Evolutionary conservation across 805 yeast species (phyloP).

Genomic region (Sugiyamaella mastotermitis): DNA sequence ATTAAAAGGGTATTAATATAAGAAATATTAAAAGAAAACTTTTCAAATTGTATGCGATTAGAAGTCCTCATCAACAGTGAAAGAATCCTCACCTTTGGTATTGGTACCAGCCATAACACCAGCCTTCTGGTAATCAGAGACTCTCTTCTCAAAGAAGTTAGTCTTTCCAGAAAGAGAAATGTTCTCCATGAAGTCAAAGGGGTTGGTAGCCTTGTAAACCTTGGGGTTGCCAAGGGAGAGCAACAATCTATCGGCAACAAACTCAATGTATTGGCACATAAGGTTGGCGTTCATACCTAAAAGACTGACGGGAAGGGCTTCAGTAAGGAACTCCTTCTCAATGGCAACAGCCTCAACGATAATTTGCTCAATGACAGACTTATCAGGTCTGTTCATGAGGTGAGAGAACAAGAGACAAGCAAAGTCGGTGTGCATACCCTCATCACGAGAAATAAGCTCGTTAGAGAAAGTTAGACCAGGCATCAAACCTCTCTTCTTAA

Average conservation of each 20-base stretch:
- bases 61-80: constrained; percentile 91
- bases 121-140: constrained; percentile 97
- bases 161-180: constrained; percentile 98
- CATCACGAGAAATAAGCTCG: constrained; percentile 96
- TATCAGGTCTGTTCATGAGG: constrained; percentile 81
- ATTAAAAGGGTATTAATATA: no score
- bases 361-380: constrained; percentile 71
- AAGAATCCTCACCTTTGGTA: constrained; percentile 44
- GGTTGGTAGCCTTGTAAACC: constrained; percentile 80
- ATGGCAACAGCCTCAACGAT: constrained; percentile 93
- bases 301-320: constrained; percentile 87
- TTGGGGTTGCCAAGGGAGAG: constrained; percentile 88
- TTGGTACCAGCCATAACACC: constrained; percentile 89
- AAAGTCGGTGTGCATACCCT: constrained; percentile 97
- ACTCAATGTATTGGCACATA: constrained; percentile 98
- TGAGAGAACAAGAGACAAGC: constrained; percentile 94
- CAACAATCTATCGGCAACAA: constrained; percentile 92
- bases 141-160: constrained; percentile 98
- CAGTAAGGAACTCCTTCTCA: constrained; percentile 91
- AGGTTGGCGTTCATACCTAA: constrained; percentile 91
- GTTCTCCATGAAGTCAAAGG: constrained; percentile 98
- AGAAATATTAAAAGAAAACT: no score
- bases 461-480: constrained; percentile 98
- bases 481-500: constrained; percentile 98
- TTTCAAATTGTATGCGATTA: no score